Evolutionary conservation across 495 filamentous ascomycete genomes (phyloP), one percentile per base, ranked within the genome.

Genomic region (Chaetomium tenue): DNA sequence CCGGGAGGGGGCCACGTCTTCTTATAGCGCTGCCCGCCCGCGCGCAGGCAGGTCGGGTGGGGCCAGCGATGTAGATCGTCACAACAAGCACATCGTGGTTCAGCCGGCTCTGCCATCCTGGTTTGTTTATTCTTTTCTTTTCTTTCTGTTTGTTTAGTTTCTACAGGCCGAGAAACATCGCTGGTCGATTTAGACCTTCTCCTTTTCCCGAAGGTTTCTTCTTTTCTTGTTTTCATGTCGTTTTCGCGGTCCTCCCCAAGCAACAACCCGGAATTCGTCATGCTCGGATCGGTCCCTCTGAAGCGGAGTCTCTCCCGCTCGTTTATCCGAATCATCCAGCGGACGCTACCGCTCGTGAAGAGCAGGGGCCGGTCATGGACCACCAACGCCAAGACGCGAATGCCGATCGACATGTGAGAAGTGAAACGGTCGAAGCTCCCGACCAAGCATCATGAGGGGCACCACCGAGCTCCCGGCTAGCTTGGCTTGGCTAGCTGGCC

Each of bases 341-440:
- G 66, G 30, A 54, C 66, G 2, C 54, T 68, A 12, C 66, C 66
- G 11, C 53, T 68, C 8, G 63, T 68, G 46, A 64, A 65, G 44
- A 65, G 60, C 63, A 63, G 66, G 51, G 37, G 66, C n/a, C 37
- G 66, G 47, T 42, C 58, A 26, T 68, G 66, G 66, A 68, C 66
- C 9, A 68, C 66, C 18, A 65, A 60, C 40, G 66, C 66, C 16
- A 68, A 68, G 40, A 68, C 58, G 15, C 39, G 66, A 25, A 40
- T 63, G 59, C 66, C 66, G 0, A 68, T 68, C 55, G 66, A 68
- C 50, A 23, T 52, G 28, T 67, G 56, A 62, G 33, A 11, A 37
- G 33, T 37, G 33, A 30, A 30, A 30, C 9, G 33, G 33, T 37
- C 8, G 33, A 37, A 11, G 8, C 33, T 37, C 11, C 33, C 8